Conservation (phyloP, 2,329 filamentous ascomycete species). For the Verticillium klebahnii region DNA sequence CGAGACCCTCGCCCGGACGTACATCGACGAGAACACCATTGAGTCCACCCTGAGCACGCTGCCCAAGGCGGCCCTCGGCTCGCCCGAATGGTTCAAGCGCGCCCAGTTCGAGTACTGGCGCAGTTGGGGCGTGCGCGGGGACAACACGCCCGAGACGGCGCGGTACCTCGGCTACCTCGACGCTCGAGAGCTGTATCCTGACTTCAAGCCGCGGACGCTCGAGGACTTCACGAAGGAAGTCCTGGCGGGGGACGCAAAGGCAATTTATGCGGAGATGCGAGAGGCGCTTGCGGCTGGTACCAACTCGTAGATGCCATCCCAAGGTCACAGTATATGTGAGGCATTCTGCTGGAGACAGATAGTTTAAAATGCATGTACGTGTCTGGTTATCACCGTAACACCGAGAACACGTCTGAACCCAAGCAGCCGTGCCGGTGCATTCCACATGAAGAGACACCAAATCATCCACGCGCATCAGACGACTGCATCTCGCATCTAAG, state of each 20-base stretch:
- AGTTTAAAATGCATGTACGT: no score
- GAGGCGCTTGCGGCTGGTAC: not conserved
- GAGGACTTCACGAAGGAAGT: slow-evolving; percentile 5
- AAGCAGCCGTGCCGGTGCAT: no score
- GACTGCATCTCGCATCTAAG: not conserved
- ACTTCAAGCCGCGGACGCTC: slow-evolving; percentile 22
- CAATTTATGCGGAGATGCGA: not conserved
- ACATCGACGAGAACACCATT: slow-evolving; percentile 19
- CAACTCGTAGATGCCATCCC: not conserved
- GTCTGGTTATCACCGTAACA: no score
- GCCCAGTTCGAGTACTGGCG: slow-evolving; percentile 33
- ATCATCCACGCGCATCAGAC: no score
- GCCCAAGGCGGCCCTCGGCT: not conserved
- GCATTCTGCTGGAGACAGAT: no score
- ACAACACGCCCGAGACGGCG: slow-evolving; percentile 49
- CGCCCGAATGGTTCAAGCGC: not conserved
- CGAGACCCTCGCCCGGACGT: slow-evolving; percentile 36
- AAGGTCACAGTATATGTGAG: no score
- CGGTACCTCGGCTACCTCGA: slow-evolving; percentile 50
- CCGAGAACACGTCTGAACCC: no score
- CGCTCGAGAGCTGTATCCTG: slow-evolving; percentile 48
- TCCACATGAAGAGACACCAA: no score
- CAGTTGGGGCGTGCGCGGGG: slow-evolving; percentile 42
- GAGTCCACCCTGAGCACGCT: not conserved
- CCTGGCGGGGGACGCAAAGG: not conserved